A percentile compares a stretch with the other conserved stretches of the same genome.
Conservation (phyloP, 495 filamentous ascomycete genomes). For the Aspergillus carlsbadensis region DNA sequence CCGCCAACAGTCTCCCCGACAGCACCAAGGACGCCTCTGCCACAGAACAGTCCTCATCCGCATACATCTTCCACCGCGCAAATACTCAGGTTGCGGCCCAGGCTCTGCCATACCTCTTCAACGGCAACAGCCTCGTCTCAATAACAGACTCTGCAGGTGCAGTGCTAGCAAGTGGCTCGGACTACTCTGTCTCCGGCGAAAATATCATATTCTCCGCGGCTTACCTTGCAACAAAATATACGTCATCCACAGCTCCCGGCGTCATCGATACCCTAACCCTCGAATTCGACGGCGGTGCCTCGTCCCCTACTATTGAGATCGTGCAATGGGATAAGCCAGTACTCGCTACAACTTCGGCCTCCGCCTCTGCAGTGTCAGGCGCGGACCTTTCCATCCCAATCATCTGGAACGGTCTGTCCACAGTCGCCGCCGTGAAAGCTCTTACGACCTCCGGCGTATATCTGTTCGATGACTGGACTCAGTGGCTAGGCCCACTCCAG, state of each 20-base stretch:
- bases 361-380: conserved; percentile 37
- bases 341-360: conserved; percentile 37
- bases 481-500: conserved; percentile 54
- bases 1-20: conserved; percentile 51
- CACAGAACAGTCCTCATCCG: conserved; percentile 45
- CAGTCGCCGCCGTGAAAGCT: conserved; percentile 55
- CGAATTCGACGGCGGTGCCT: conserved; percentile 47
- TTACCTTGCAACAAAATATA: conserved; percentile 47
- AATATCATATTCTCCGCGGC: conserved; percentile 47
- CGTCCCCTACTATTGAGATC: conserved; percentile 43
- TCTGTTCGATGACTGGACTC: conserved; percentile 58
- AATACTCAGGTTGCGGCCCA: conserved; percentile 43
- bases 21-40: conserved; percentile 49
- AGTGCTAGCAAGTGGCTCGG: conserved; percentile 29
- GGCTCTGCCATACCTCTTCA: conserved; percentile 48
- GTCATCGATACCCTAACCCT: conserved; percentile 51
- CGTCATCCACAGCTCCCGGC: conserved; percentile 37
- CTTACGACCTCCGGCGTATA: conserved; percentile 45
- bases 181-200: conserved; percentile 46
- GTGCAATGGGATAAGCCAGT: conserved; percentile 51
- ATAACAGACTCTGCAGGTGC: conserved; percentile 40
- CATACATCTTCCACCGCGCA: conserved; percentile 55
- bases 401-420: conserved; percentile 47
- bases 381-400: conserved; percentile 51
- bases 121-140: conserved; percentile 52